Base-by-base conservation (phyloP, 257 asterid genomes). In the Phtheirospermum japonicum region DNA sequence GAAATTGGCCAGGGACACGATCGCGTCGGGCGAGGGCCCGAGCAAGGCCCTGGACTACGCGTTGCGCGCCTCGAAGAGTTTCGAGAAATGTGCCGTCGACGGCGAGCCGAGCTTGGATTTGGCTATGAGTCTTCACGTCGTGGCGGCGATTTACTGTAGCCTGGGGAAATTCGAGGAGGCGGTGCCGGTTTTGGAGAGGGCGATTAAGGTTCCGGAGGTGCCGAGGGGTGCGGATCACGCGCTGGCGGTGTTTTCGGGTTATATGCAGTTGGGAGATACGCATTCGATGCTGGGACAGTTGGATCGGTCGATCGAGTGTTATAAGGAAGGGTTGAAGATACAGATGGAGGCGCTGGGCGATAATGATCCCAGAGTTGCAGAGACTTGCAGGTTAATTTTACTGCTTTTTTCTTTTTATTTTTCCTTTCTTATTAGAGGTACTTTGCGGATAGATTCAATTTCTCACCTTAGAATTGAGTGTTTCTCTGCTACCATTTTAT, bases 81-180 rank as follows among this genome's bases (percentile, higher is more conserved):
- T 89, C 32, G 97, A 93, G 80, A 87, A 64, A 59, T 83, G 99
- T 70, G 83, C 82, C 40, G 79, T 75, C n/a, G 93, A 78, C 0
- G 86, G 83, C 10, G 96, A 84, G 72, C 95, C 91, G 48, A 87
- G 89, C 62, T 75, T 93, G 84, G 99, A 93, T 76, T 74, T 89
- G 81, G 96, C 95, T 10, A 93, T 93, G 99, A 85, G 99, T 36
- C 75, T 93, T 61, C 97, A 89, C 74, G 99, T 93, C 0, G 88
- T 93, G 70, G 99, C 99, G 57, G 99, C 99, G 74, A 93, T 93
- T 71, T 89, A 86, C 71, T 93, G 99, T 64, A 93, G 99, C 73
- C 76, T 93, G 64, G 95, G 86, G 66, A 80, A 78, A 72, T 89
- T 93, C 52, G 96, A 93, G 64, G 99, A 93, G 80, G 95, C 99